Evolutionary conservation across 73 alveolate genomes (phyloP), one percentile per base, ranked within the genome.

Genomic region (Loxodes magnus): DNA sequence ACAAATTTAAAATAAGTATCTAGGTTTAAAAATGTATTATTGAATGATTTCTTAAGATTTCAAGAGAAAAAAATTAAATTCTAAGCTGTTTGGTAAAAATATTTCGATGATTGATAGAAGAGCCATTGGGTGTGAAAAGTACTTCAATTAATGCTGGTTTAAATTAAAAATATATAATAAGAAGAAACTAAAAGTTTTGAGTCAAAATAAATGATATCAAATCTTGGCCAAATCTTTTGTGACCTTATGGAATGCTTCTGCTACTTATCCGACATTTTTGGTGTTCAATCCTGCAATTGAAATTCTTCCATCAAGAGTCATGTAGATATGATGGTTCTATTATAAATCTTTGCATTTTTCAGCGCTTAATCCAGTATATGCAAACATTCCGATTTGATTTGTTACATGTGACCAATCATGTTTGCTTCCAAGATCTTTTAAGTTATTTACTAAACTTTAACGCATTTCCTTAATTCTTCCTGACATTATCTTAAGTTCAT

Each of bases 321-420:
- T n/a, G 65, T 83, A 83, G 48, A 83, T 56, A 63, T 77, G 86
- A 38, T 43, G 52, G 61, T 79, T 66, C 39, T 37, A 31, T 38
- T 39, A 50, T 23, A 83, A 69, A 29, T 70, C 63, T 3, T 79
- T 74, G 27, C 33, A 59, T 65, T 73, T 78, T 28, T 79, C 90
- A 6, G 68, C 54, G 21, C 58, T 61, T 20, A 84, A 46, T 6
- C 96, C 96, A 50, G 90, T 79, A 73, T 24, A 84, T 48, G 96
- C 77, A 62, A 84, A 84, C 96, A 84, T 84, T 14, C 96, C 96
- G 41, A 67, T 72, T 62, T 84, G 87, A 24, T 60, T 55, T 12
- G 69, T 48, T 38, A 84, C 43, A 67, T 56, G 75, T 30, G 35
- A 43, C 96, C 96, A 84, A 73, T 64, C 67, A 44, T 57, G 71